phyloP scores from a whole-genome alignment of 208 protist species.

The Leishmania arabica region DNA sequence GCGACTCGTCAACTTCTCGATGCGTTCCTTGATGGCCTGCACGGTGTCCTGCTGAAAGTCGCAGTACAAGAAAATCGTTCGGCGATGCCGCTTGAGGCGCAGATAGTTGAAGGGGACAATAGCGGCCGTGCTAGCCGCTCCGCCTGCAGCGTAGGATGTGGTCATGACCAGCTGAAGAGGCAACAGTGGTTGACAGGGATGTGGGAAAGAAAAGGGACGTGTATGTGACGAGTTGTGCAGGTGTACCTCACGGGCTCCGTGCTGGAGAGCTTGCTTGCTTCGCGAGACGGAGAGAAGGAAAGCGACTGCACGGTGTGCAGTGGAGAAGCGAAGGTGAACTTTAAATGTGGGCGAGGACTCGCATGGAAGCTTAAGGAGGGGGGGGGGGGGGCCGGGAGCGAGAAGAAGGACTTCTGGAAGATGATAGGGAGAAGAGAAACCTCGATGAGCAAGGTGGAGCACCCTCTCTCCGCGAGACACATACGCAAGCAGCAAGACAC shows the following conservation, averaged over 20 bases:
- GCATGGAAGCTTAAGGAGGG: background rate
- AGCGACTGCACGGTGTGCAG: background rate
- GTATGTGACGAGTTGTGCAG: background rate
- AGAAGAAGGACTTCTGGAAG: background rate
- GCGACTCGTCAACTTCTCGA: slow-evolving; percentile 83
- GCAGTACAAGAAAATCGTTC: slow-evolving; percentile 89
- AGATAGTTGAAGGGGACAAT: slow-evolving; percentile 75
- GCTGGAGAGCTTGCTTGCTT: background rate
- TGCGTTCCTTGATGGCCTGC: slow-evolving; percentile 89
- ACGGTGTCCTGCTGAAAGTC: slow-evolving; percentile 91
- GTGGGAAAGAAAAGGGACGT: background rate
- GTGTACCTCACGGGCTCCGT: background rate
- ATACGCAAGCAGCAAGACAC: background rate
- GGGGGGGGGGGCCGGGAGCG: background rate
- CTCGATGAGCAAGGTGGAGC: background rate
- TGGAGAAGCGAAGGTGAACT: background rate
- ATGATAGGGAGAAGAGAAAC: no score
- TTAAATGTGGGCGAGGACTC: background rate
- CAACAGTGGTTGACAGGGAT: background rate
- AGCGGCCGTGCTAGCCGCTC: slow-evolving; percentile 6
- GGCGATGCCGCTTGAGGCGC: slow-evolving; percentile 73
- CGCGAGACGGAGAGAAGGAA: background rate
- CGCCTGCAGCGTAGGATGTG: slow-evolving; percentile 20
- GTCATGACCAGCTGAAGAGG: slow-evolving; percentile 7
- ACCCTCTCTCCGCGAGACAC: background rate